Evolutionary conservation across 1,284 basidiomycete genomes (phyloP).

Genomic region (Puccinia hordei): DNA sequence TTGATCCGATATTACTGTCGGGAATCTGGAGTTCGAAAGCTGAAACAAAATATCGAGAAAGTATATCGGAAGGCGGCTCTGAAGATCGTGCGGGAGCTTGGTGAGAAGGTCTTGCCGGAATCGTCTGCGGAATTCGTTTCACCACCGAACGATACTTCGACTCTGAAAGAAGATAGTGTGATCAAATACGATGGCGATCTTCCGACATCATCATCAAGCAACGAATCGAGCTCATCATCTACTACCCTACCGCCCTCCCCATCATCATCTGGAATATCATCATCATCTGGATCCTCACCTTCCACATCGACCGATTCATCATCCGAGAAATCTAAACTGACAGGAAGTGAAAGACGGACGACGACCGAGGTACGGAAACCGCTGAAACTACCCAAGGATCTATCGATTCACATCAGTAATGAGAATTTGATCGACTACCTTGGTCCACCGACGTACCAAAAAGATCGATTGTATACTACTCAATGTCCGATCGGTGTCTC

Average conservation of each 20-base stretch:
- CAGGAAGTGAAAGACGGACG: slow-evolving; percentile 60
- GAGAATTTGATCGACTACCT: slow-evolving; percentile 94
- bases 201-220: slow-evolving; percentile 52
- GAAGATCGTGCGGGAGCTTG: slow-evolving; percentile 86
- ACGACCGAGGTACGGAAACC: slow-evolving; percentile 81
- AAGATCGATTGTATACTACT: slow-evolving; percentile 83
- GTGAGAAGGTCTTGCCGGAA: slow-evolving; percentile 70
- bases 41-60: slow-evolving; percentile 90
- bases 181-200: slow-evolving; percentile 49
- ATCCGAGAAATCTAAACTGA: slow-evolving; percentile 60
- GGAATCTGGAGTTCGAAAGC: slow-evolving; percentile 89
- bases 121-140: slow-evolving; percentile 60
- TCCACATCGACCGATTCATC: slow-evolving; percentile 50
- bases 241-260: slow-evolving; percentile 54
- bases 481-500: slow-evolving; percentile 87
- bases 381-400: slow-evolving; percentile 74
- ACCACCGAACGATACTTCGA: slow-evolving; percentile 53
- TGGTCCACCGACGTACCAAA: slow-evolving; percentile 91
- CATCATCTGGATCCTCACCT: slow-evolving; percentile 58
- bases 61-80: slow-evolving; percentile 95
- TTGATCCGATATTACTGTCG: slow-evolving; percentile 96
- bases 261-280: slow-evolving; percentile 51
- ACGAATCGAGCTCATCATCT: slow-evolving; percentile 59
- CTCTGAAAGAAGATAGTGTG: slow-evolving; percentile 53
- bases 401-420: slow-evolving; percentile 78